phyloP scores from a whole-genome alignment of 306 rosid species.

The Prunus mume region DNA sequence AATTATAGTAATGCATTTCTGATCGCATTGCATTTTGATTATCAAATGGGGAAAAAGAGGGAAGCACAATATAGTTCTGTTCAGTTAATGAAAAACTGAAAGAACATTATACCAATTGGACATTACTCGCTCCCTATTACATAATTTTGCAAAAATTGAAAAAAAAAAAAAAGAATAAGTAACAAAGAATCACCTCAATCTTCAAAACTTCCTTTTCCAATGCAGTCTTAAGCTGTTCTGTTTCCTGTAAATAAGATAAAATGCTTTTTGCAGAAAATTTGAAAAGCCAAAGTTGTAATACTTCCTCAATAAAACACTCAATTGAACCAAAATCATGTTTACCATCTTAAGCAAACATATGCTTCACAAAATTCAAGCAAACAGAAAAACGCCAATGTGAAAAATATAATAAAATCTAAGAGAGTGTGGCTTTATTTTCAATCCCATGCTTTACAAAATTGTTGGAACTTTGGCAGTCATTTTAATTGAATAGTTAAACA shows the following conservation, averaged over 20 bases:
- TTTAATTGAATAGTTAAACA: neutral
- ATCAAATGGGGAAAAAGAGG: neutral
- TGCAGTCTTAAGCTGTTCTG: constrained; percentile 63
- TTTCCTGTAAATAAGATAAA: constrained; percentile 46
- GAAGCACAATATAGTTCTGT: neutral
- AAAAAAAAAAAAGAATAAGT: neutral
- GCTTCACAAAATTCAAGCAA: neutral
- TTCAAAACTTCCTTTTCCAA: constrained; percentile 61
- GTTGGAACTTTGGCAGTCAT: neutral
- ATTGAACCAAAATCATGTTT: neutral
- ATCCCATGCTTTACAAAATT: neutral
- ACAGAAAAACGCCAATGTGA: neutral
- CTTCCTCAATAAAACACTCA: neutral
- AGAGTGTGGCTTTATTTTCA: constrained; percentile 1
- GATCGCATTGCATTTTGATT: constrained; percentile 3
- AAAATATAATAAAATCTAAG: neutral
- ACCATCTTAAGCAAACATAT: neutral
- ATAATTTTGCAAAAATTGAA: neutral
- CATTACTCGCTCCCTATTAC: neutral
- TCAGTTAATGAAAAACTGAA: neutral
- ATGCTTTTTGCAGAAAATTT: neutral
- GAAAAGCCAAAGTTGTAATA: neutral
- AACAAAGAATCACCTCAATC: constrained; percentile 61
- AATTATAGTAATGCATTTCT: constrained; percentile 18
- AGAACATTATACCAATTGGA: neutral